phyloP scores from a whole-genome alignment of 2,329 filamentous ascomycete genomes.

The Hyphodiscus sp. region DNA sequence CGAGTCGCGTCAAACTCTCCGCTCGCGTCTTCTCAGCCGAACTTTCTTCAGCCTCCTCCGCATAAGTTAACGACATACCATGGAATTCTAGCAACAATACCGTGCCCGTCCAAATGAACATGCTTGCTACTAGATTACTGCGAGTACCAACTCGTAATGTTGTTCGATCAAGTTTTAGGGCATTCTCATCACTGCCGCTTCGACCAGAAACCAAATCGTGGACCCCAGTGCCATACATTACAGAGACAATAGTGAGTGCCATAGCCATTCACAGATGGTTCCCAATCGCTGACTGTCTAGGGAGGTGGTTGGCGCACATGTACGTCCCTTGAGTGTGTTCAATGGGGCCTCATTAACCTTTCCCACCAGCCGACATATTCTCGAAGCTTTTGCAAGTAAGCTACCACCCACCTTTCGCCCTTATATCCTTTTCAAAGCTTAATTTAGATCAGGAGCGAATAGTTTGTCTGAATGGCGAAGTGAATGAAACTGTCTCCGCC shows the following conservation, averaged over 20 bases:
- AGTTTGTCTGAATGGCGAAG: conserved; percentile 84
- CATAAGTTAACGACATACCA: neutral
- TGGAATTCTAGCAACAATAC: neutral
- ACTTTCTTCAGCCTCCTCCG: neutral
- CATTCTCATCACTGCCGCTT: conserved; percentile 20
- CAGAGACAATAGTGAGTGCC: conserved; percentile 47
- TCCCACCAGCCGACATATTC: conserved; percentile 65
- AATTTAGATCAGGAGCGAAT: conserved; percentile 68
- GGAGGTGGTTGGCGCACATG: conserved; percentile 72
- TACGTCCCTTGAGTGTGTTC: conserved; percentile 37
- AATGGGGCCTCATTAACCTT: conserved; percentile 24
- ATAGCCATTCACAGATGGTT: conserved; percentile 24
- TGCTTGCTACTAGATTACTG: conserved; percentile 24
- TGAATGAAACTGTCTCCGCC: conserved; percentile 87
- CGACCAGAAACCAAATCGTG: conserved; percentile 27
- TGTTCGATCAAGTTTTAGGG: conserved; percentile 15
- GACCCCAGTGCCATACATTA: conserved; percentile 46
- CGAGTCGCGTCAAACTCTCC: neutral
- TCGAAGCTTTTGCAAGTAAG: conserved; percentile 68
- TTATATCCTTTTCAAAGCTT: neutral
- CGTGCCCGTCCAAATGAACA: conserved; percentile 3
- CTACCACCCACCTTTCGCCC: too few relatives aligned
- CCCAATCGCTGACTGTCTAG: conserved; percentile 37
- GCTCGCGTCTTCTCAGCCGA: neutral
- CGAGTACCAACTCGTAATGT: conserved; percentile 21